Percentiles rank a stretch among this genome's conserved stretches.
Conservation (phyloP, 495 filamentous ascomycete species). For the Amphirosellinia nigrospora region DNA sequence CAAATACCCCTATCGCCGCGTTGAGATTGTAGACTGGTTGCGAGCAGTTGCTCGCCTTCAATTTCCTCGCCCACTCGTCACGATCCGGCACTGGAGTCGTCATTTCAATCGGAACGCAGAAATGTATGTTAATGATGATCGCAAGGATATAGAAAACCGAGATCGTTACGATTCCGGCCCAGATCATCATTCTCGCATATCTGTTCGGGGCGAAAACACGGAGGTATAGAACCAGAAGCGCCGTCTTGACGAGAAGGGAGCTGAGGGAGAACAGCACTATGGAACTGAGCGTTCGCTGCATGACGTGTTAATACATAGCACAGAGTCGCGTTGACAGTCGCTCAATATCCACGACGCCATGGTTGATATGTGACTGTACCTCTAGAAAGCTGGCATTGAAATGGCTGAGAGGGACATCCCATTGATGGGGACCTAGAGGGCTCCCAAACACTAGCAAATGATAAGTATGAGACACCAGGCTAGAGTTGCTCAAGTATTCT, state of each 20-base stretch:
- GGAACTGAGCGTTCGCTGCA: slow-evolving; percentile 17
- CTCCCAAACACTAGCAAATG: slow-evolving; percentile 17
- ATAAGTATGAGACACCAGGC: neutral
- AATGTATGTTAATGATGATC: slow-evolving; percentile 14
- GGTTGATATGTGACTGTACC: neutral
- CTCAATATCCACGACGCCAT: neutral
- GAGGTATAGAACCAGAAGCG: slow-evolving; percentile 28
- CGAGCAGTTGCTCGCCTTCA: slow-evolving; percentile 23
- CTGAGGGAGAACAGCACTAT: slow-evolving; percentile 24
- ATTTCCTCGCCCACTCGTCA: slow-evolving; percentile 16
- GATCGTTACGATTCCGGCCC: slow-evolving; percentile 22
- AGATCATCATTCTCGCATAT: slow-evolving; percentile 26
- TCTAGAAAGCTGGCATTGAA: slow-evolving; percentile 16
- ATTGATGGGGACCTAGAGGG: slow-evolving; percentile 29
- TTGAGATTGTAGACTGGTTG: slow-evolving; percentile 26
- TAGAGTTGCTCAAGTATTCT: neutral
- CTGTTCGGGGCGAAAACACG: slow-evolving; percentile 25
- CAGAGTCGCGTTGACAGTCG: neutral
- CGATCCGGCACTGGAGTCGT: neutral
- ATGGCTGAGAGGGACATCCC: slow-evolving; percentile 26
- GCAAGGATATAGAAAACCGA: slow-evolving; percentile 15
- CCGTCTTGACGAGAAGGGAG: slow-evolving; percentile 27
- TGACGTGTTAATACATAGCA: neutral
- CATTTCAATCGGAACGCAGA: slow-evolving; percentile 23
- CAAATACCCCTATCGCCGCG: slow-evolving; percentile 20